These are phyloP conservation scores for Asterophora parasitica DNA, from an alignment of 768 basidiomycete species.

Conservation along the genomic window DNA sequence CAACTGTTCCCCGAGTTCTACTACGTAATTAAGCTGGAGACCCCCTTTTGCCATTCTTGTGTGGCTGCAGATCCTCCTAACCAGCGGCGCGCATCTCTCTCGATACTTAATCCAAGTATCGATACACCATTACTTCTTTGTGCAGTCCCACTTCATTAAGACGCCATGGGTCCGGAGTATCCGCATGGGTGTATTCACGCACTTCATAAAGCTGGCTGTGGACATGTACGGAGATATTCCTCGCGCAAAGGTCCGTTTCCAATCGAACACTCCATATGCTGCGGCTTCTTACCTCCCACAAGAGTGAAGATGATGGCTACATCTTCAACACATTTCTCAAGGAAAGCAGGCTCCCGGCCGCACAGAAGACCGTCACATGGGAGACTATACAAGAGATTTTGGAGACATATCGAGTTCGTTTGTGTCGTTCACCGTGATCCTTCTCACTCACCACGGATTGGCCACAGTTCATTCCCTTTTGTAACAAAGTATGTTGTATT, in stretches of 20 bases:
- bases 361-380: constrained; percentile 55
- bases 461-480: constrained; percentile 73
- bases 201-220: constrained; percentile 59
- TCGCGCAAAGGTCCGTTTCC: constrained; percentile 42
- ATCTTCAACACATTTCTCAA: constrained; percentile 63
- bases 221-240: constrained; percentile 63
- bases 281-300: constrained; percentile 4
- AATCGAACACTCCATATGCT: background rate
- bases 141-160: constrained; percentile 70
- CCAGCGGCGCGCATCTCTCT: constrained; percentile 73
- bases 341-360: constrained; percentile 61
- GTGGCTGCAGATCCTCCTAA: constrained; percentile 54
- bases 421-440: constrained; percentile 11
- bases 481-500: constrained; percentile 47
- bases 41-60: constrained; percentile 10
- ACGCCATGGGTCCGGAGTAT: constrained; percentile 68
- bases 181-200: constrained; percentile 51
- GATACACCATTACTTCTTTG: constrained; percentile 74
- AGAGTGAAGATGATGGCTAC: constrained; percentile 73
- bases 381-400: constrained; percentile 62
- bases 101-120: constrained; percentile 76
- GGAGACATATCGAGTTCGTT: constrained; percentile 62
- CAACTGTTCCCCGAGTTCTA: constrained; percentile 11
- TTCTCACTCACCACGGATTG: constrained; percentile 14
- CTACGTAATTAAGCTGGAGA: constrained; percentile 17